Base-by-base conservation (phyloP, 2,329 filamentous ascomycete species). In the Alternaria alternata region DNA sequence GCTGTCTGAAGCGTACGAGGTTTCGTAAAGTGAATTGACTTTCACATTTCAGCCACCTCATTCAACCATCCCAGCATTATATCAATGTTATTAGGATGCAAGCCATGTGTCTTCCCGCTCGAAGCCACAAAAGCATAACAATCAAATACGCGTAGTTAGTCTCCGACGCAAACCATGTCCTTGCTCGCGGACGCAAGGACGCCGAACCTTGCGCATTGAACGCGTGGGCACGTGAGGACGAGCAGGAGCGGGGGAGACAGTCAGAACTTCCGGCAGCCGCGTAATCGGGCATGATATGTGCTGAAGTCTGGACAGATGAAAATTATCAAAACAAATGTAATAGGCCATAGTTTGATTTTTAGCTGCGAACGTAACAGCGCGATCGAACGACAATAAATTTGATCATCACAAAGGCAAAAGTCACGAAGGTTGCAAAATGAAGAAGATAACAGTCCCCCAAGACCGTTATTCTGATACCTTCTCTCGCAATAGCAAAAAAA, bases 171-270 rank as follows among this genome's bases (percentile, higher is more conserved):
- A 26, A 49, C 46, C 32, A 24, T 36, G 46, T 47, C 57, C 39
- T 59, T 46, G 57, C 36, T 42, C 47, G 34, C 22, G n/a, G 46
- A 51, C 52, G 57, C 53, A 44, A 18, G 16, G 14, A 49, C 14
- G 26, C 39, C 8, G 41, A 34, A 14, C 57, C 52, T 39, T 56
- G 57, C 57, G 30, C 20, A 34, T 44, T 39, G 48, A 56, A 59
- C 57, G 57, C 57, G 57, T 59, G 57, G 52, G 44, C 57, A 59
- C 57, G 57, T 59, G 57, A 44, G 46, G 8, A 20, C 32, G 28
- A 56, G 32, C 39, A 32, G 44, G 39, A 24, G 24, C 38, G 52
- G 39, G 52, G 26, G 4, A 18, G 49, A 26, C 55, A 18, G 39
- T 56, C 28, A n/a, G 32, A 58, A 58, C 6, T 20, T 26, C n/a